Percentiles rank a stretch among this genome's conserved stretches.
Conservation (phyloP, 2,329 filamentous ascomycete genomes). For the Didymella sp. region DNA sequence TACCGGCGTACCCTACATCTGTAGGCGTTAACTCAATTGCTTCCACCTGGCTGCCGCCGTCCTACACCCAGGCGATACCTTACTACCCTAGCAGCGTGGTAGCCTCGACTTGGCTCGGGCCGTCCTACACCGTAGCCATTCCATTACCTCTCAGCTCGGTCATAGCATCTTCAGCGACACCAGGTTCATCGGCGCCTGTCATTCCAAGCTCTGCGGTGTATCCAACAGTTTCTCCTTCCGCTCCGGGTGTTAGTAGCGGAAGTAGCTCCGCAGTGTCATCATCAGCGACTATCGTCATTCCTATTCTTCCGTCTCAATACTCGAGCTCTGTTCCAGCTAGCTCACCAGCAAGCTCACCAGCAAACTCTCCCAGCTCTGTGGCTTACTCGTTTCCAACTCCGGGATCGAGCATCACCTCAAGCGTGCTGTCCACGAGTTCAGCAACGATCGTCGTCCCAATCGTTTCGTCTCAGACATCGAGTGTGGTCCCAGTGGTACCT, state of each 20-base stretch:
- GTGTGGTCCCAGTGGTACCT: not conserved
- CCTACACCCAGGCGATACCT: constrained; percentile 10
- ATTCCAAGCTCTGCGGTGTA: constrained; percentile 3
- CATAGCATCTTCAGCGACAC: not conserved
- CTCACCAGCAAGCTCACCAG: not conserved
- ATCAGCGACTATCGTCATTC: not conserved
- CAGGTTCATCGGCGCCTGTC: not conserved
- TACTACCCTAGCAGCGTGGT: constrained; percentile 6
- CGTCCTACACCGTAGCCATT: constrained; percentile 9
- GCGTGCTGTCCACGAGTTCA: not conserved
- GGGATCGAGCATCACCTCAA: not conserved
- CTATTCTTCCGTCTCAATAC: not conserved
- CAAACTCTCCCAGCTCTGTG: not conserved
- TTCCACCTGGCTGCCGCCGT: constrained; percentile 17
- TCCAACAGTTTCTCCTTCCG: not conserved
- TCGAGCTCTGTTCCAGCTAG: not conserved
- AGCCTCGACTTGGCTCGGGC: constrained; percentile 9
- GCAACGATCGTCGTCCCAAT: not conserved
- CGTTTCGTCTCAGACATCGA: not conserved
- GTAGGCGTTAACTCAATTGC: constrained; percentile 8
- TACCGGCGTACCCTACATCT: constrained; percentile 1
- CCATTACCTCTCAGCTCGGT: constrained; percentile 1
- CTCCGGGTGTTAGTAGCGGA: not conserved
- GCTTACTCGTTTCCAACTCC: not conserved
- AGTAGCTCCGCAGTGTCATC: not conserved